Conservation (phyloP, 2,329 filamentous ascomycete species). For the Neopestalotiopsis rosae region DNA sequence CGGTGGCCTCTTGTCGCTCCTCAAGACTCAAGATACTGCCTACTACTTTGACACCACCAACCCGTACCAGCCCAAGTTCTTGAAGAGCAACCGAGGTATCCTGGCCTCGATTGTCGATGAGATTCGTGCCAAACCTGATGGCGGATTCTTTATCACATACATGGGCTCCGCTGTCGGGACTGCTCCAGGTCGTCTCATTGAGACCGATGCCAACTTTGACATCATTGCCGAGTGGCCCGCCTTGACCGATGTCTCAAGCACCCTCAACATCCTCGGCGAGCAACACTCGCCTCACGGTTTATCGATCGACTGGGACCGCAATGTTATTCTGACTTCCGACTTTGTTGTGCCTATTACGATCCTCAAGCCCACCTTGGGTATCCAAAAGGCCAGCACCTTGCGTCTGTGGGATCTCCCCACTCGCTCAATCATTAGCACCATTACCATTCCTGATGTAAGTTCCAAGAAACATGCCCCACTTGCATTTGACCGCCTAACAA, state of each 20-base stretch:
- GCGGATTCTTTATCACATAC: conserved; percentile 66
- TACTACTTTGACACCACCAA: conserved; percentile 66
- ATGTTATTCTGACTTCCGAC: conserved; percentile 65
- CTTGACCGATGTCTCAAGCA: conserved; percentile 49
- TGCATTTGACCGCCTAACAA: neutral
- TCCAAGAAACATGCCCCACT: neutral
- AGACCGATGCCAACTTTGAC: conserved; percentile 63
- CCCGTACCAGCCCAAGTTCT: conserved; percentile 63
- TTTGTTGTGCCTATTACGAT: conserved; percentile 67
- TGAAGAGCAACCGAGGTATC: conserved; percentile 64
- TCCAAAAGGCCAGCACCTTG: conserved; percentile 60
- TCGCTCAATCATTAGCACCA: conserved; percentile 63
- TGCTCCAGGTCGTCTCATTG: conserved; percentile 62
- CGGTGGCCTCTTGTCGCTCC: conserved; percentile 61
- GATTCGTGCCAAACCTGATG: conserved; percentile 67
- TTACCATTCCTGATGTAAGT: conserved; percentile 61
- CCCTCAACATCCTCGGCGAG: conserved; percentile 61
- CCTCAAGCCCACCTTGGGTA: conserved; percentile 62
- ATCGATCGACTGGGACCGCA: conserved; percentile 60
- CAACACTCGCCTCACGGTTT: conserved; percentile 69
- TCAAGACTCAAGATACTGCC: conserved; percentile 66
- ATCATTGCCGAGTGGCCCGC: conserved; percentile 69
- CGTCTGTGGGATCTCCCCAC: conserved; percentile 62
- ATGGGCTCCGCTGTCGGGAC: conserved; percentile 65
- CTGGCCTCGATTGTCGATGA: conserved; percentile 66